Base-by-base conservation (phyloP, 1,284 basidiomycete genomes). In the Malassezia obtusa region DNA sequence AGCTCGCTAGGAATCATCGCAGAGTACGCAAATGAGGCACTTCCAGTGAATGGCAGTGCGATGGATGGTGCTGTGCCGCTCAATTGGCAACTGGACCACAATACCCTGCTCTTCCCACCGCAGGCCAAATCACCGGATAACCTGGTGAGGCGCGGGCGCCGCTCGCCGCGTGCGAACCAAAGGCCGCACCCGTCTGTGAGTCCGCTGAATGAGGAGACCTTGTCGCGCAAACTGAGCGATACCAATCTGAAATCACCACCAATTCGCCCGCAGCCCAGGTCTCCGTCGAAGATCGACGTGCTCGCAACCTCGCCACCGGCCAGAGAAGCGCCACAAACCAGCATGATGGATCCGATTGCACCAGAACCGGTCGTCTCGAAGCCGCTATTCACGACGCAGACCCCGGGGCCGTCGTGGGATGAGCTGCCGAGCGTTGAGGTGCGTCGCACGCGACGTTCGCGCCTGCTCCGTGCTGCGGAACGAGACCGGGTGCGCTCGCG, bases 1-100 rank as follows among this genome's bases (percentile, higher is more conserved):
- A 56, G 49, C 32, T 36, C 43, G 9, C 30, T 56, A 3, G 53
- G 49, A 4, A 45, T 56, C 22, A 33, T 37, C 7, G 37, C 46
- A 2, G 32, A 43, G 8, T 22, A 31, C 24, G 28, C 35, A 3
- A 11, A 46, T 9, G 45, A 46, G 28, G 14, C n/a, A 9, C 14
- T 46, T 4, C 45, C 31, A 3, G 45, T 47, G 14, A 47, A 31
- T 22, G 33, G 22, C 3, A 21, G 12, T n/a, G 45, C 45, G 17
- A 37, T 47, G 45, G 45, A 47, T 2, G 45, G 45, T 4, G 45
- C 45, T 6, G 45, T 37, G 32, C 24, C 24, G 35, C 22, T 36
- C 25, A 1, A 32, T 11, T 45, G 44, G 44, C 19, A 22, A 19
- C 6, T 26, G 15, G 40, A 43, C 17, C 14, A n/a, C 12, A 12